Percentiles rank a stretch among this genome's conserved stretches.
Evolutionary conservation across 2,329 filamentous ascomycete genomes (phyloP).

Genomic region (Talaromyces islandicus): DNA sequence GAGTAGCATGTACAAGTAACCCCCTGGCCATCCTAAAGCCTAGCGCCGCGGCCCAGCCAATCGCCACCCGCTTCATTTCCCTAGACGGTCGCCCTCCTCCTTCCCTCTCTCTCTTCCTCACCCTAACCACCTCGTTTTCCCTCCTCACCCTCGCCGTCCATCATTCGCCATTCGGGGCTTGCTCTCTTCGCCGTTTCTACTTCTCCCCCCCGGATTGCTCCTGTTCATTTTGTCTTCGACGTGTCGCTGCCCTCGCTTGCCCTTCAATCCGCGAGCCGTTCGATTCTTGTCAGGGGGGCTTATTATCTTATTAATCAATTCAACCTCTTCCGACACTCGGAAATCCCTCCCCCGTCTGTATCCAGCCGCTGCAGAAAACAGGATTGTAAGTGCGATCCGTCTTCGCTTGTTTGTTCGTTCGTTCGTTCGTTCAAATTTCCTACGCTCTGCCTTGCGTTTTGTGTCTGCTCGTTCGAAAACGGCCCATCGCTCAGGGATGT

Average conservation of each 20-base stretch:
- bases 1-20: background rate
- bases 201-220: background rate
- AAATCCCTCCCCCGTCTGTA: background rate
- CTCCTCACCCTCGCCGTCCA: background rate
- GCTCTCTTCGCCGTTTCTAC: background rate
- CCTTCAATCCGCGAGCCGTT: background rate
- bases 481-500: background rate
- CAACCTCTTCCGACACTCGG: background rate
- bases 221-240: background rate
- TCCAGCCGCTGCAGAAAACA: constrained; percentile 4
- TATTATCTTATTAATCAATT: constrained; percentile 1
- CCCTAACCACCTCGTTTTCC: background rate
- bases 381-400: constrained; percentile 4
- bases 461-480: background rate
- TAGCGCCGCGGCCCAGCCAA: background rate
- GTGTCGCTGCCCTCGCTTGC: background rate
- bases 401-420: background rate
- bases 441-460: background rate
- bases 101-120: background rate
- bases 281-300: background rate
- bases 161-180: background rate
- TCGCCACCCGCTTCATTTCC: background rate
- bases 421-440: background rate
- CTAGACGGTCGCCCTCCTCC: background rate
- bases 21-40: background rate